Conservation (phyloP, 2,329 filamentous ascomycete species). For the Microsporum canis region DNA sequence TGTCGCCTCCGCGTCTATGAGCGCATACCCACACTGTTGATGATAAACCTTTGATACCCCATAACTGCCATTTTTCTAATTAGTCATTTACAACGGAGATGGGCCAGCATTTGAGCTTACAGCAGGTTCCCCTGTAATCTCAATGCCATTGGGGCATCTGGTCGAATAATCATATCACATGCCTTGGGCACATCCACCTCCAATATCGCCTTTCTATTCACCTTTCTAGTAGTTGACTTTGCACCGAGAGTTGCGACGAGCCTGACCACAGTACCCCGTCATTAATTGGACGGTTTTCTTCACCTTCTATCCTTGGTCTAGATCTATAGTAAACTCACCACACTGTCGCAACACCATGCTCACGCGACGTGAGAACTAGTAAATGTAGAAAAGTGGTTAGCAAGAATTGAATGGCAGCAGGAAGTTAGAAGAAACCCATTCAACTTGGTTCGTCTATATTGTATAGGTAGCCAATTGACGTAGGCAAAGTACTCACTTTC, state of each 20-base stretch:
- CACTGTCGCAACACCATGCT: constrained; percentile 88
- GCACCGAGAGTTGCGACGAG: constrained; percentile 78
- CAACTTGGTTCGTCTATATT: neutral
- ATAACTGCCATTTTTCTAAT: constrained; percentile 5
- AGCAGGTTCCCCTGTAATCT: constrained; percentile 82
- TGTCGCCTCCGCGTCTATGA: constrained; percentile 65
- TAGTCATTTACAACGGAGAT: constrained; percentile 7
- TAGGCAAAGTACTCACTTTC: constrained; percentile 53
- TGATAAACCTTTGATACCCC: constrained; percentile 57
- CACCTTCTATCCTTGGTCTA: neutral
- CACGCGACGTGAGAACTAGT: constrained; percentile 64
- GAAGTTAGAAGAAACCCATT: neutral
- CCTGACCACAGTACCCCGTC: constrained; percentile 41
- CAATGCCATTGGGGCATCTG: constrained; percentile 76
- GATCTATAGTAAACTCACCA: constrained; percentile 51
- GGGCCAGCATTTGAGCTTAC: constrained; percentile 31
- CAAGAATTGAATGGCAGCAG: constrained; percentile 1
- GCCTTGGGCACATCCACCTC: constrained; percentile 78
- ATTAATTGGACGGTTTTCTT: neutral
- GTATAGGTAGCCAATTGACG: neutral
- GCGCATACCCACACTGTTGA: constrained; percentile 78
- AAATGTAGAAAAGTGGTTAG: neutral
- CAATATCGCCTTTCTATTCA: constrained; percentile 77
- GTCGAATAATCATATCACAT: constrained; percentile 76
- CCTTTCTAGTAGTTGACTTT: constrained; percentile 56